Percentiles rank a stretch among this genome's conserved stretches.
Evolutionary conservation across 805 yeast species (phyloP).

Genomic region (Clavispora vitiphila): DNA sequence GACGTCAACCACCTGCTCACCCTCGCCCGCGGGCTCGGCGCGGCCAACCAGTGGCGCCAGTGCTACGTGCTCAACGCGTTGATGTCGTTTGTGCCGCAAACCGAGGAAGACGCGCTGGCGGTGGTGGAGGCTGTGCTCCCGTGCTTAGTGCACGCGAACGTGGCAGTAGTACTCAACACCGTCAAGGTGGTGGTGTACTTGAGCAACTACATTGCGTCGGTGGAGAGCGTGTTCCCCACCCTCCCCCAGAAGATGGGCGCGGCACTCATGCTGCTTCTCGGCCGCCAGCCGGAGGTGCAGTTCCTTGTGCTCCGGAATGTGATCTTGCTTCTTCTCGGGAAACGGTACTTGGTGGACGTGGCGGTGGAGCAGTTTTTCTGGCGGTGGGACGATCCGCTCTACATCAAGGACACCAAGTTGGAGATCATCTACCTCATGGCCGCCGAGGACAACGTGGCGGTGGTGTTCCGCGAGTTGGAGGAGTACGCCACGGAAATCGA

Average conservation of each 20-base stretch:
- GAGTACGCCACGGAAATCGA: conserved; percentile 89
- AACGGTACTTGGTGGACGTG: conserved; percentile 52
- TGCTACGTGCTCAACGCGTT: conserved; percentile 60
- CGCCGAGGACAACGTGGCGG: conserved; percentile 50
- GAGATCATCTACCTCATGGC: conserved; percentile 83
- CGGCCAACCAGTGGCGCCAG: conserved; percentile 68
- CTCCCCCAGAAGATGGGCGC: conserved; percentile 58
- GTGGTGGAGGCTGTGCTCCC: conserved; percentile 66
- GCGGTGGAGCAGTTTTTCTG: conserved; percentile 82
- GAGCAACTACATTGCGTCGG: conserved; percentile 60
- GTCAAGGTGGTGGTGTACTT: conserved; percentile 67
- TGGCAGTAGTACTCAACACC: conserved; percentile 76
- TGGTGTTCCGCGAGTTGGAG: conserved; percentile 68
- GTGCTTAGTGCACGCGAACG: conserved; percentile 70
- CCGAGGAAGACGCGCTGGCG: conserved; percentile 57
- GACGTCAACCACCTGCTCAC: conserved; percentile 41
- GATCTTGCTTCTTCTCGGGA: conserved; percentile 64
- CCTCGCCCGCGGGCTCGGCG: conserved; percentile 30
- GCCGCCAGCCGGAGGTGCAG: conserved; percentile 79
- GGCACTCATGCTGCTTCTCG: conserved; percentile 60
- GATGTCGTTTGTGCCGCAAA: conserved; percentile 66
- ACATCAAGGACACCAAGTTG: conserved; percentile 82
- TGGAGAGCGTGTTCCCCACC: conserved; percentile 51
- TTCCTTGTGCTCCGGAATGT: conserved; percentile 79
- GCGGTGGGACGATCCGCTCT: conserved; percentile 78